phyloP scores from a whole-genome alignment of 768 basidiomycete genomes.

The Pleurotus ostreatus region DNA sequence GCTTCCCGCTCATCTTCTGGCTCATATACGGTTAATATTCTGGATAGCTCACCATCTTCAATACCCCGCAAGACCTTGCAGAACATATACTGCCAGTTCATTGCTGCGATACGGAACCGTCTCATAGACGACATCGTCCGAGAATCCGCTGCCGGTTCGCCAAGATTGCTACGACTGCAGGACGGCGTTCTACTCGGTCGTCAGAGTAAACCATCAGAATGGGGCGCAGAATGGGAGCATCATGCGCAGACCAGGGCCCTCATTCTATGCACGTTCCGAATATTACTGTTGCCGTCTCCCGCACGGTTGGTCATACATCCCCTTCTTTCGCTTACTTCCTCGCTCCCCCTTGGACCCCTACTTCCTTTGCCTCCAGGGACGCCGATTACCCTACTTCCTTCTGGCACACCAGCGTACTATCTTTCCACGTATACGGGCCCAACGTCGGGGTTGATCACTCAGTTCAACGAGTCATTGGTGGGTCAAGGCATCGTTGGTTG shows the following conservation, averaged over 20 bases:
- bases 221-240: slow-evolving; percentile 65
- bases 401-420: slow-evolving; percentile 70
- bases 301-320: slow-evolving; percentile 62
- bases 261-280: slow-evolving; percentile 55
- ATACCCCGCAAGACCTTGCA: slow-evolving; percentile 42
- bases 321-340: slow-evolving; percentile 51
- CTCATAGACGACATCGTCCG: slow-evolving; percentile 52
- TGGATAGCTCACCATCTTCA: slow-evolving; percentile 14
- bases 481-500: slow-evolving; percentile 63
- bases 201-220: slow-evolving; percentile 34
- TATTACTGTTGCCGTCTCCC: slow-evolving; percentile 30
- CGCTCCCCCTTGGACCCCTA: slow-evolving; percentile 41
- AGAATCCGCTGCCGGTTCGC: slow-evolving; percentile 27
- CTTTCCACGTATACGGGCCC: slow-evolving; percentile 69
- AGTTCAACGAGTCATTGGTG: slow-evolving; percentile 59
- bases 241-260: slow-evolving; percentile 52
- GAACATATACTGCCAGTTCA: slow-evolving; percentile 44
- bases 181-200: slow-evolving; percentile 62
- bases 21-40: slow-evolving; percentile 36
- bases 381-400: slow-evolving; percentile 68
- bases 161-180: slow-evolving; percentile 46
- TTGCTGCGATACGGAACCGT: slow-evolving; percentile 57
- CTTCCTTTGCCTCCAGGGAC: slow-evolving; percentile 53
- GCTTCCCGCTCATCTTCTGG: slow-evolving; percentile 33
- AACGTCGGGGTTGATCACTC: slow-evolving; percentile 51